Evolutionary conservation across 2,329 filamentous ascomycete species (phyloP).

Genomic region (Neoascochyta sp.): DNA sequence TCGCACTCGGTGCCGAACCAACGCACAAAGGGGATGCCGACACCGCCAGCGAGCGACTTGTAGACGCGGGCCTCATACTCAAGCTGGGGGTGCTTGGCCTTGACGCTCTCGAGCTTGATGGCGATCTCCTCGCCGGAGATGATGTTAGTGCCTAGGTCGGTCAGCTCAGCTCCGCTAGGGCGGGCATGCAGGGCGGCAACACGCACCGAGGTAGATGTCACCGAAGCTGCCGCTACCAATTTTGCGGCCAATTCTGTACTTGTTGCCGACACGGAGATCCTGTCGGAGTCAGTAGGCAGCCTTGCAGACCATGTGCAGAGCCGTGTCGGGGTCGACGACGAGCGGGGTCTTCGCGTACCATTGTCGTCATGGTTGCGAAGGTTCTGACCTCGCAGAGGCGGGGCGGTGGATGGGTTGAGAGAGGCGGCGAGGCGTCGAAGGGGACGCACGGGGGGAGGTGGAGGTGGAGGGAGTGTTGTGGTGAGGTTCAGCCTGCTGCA

Average conservation of each 20-base stretch:
- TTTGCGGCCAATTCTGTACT: conserved; percentile 99
- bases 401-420: conserved; percentile 21
- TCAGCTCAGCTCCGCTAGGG: conserved; percentile 16
- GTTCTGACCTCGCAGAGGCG: conserved; percentile 35
- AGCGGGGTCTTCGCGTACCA: conserved; percentile 50
- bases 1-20: conserved; percentile 99
- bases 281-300: conserved; percentile 43
- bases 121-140: conserved; percentile 99
- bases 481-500: conserved; percentile 37
- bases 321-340: conserved; percentile 12
- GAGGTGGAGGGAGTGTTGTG: conserved; percentile 13
- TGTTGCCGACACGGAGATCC: conserved; percentile 99
- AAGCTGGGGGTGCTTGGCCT: conserved; percentile 98
- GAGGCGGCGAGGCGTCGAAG: conserved; percentile 16
- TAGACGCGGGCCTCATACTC: conserved; percentile 97
- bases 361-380: conserved; percentile 56
- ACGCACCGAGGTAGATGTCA: conserved; percentile 85
- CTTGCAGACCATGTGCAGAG: conserved; percentile 10
- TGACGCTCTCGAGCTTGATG: conserved; percentile 99
- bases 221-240: conserved; percentile 97
- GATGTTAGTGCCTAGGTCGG: conserved; percentile 80
- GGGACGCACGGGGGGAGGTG: conserved; percentile 17
- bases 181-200: conserved; percentile 3
- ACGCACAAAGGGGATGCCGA: conserved; percentile 96
- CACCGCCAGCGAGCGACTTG: conserved; percentile 85